phyloP scores from a whole-genome alignment of 2,329 filamentous ascomycete species.

The Zymoseptoria ardabiliae region DNA sequence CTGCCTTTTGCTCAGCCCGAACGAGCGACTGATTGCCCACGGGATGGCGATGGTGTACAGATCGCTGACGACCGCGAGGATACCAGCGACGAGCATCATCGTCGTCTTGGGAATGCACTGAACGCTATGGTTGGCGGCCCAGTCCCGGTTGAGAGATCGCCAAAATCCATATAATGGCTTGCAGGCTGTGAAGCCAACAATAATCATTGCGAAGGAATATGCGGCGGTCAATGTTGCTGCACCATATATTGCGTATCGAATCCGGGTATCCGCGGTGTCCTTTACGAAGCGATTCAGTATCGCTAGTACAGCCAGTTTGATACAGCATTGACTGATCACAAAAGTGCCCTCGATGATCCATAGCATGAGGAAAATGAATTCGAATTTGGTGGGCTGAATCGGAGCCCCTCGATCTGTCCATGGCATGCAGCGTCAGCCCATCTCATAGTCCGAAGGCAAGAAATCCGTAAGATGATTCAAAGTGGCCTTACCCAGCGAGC shows the following conservation, averaged over 20 bases:
- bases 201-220: constrained; percentile 15
- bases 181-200: constrained; percentile 17
- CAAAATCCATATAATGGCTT: constrained; percentile 20
- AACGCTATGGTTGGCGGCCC: constrained; percentile 4
- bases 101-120: constrained; percentile 11
- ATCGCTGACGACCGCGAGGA: constrained; percentile 19
- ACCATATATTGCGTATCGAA: constrained; percentile 16
- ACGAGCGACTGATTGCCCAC: constrained; percentile 19
- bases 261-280: constrained; percentile 12
- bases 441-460: too few relatives aligned
- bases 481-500: too few relatives aligned
- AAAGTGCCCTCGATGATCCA: constrained; percentile 22
- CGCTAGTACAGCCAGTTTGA: constrained; percentile 23
- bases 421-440: too few relatives aligned
- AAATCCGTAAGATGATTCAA: too few relatives aligned
- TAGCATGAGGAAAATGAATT: background rate
- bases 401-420: background rate
- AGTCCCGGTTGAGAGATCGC: constrained; percentile 11
- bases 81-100: constrained; percentile 9
- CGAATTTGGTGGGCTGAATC: background rate
- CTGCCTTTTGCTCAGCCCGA: constrained; percentile 16
- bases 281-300: constrained; percentile 17
- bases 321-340: constrained; percentile 16
- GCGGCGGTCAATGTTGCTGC: constrained; percentile 16
- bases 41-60: constrained; percentile 20